phyloP scores from a whole-genome alignment of 352 stramenopile genomes.

The Lagenidium giganteum region DNA sequence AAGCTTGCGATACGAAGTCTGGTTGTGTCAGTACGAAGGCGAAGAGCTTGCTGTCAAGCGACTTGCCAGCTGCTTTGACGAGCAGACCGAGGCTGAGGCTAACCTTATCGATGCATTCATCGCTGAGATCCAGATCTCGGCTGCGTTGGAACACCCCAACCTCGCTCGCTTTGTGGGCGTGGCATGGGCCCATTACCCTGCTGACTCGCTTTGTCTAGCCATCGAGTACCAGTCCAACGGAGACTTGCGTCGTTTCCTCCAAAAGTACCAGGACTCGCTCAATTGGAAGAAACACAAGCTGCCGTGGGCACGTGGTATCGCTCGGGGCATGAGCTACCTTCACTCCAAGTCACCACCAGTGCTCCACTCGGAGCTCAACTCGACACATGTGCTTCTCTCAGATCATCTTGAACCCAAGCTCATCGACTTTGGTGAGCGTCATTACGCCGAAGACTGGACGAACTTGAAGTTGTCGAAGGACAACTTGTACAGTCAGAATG shows the following conservation, averaged over 20 bases:
- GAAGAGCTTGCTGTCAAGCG: slow-evolving; percentile 38
- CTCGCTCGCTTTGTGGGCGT: slow-evolving; percentile 48
- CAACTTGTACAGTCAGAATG: neutral
- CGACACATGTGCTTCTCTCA: slow-evolving; percentile 18
- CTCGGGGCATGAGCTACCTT: slow-evolving; percentile 12
- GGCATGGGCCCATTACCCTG: slow-evolving; percentile 26
- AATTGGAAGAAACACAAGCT: slow-evolving; percentile 17
- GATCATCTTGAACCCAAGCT: slow-evolving; percentile 21
- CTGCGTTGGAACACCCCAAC: slow-evolving; percentile 39
- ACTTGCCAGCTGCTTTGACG: slow-evolving; percentile 10
- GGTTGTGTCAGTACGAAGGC: slow-evolving; percentile 34
- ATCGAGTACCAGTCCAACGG: slow-evolving; percentile 24
- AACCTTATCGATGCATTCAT: slow-evolving; percentile 25
- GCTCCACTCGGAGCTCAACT: slow-evolving; percentile 22
- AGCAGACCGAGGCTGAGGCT: slow-evolving; percentile 11
- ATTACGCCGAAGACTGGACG: slow-evolving; percentile 19
- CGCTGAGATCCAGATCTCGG: slow-evolving; percentile 30
- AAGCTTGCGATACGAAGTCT: slow-evolving; percentile 32
- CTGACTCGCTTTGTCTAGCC: slow-evolving; percentile 21
- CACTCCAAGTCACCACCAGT: slow-evolving; percentile 14
- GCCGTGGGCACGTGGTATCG: slow-evolving; percentile 15
- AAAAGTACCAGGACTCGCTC: slow-evolving; percentile 10
- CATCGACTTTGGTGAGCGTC: slow-evolving; percentile 20
- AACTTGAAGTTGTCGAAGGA: slow-evolving; percentile 13
- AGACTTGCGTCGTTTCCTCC: slow-evolving; percentile 12